Percentiles rank a stretch among this genome's conserved stretches.
phyloP scores from a whole-genome alignment of 768 basidiomycete species.

The Inosperma sp. region DNA sequence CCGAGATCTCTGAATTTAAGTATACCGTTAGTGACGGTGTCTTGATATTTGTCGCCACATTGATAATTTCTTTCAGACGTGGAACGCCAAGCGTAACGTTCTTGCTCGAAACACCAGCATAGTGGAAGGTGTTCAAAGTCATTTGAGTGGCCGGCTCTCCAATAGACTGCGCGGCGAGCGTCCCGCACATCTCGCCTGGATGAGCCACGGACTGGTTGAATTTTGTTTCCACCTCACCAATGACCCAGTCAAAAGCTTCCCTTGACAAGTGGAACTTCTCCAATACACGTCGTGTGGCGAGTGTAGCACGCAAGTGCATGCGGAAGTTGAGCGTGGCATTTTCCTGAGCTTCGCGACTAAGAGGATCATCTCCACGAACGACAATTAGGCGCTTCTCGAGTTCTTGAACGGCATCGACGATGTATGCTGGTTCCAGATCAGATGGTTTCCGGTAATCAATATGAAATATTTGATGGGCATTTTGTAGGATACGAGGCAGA shows the following conservation, averaged over 20 bases:
- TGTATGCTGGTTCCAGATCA: conserved; percentile 84
- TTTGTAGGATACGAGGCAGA: conserved; percentile 90
- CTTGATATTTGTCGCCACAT: conserved; percentile 97
- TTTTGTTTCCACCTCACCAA: conserved; percentile 92
- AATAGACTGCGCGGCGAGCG: conserved; percentile 95
- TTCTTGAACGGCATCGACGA: conserved; percentile 76
- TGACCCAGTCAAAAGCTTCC: conserved; percentile 96
- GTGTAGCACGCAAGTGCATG: conserved; percentile 87
- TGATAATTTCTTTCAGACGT: conserved; percentile 98
- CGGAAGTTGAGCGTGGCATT: conserved; percentile 93
- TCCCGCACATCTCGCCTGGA: conserved; percentile 99
- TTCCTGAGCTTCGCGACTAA: conserved; percentile 72
- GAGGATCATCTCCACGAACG: conserved; percentile 74
- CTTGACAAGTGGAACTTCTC: conserved; percentile 83
- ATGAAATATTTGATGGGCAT: conserved; percentile 94
- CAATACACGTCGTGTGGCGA: conserved; percentile 81
- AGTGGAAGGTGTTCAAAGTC: conserved; percentile 99
- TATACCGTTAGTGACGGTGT: conserved; percentile 94
- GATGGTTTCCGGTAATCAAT: conserved; percentile 91
- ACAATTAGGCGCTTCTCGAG: no score
- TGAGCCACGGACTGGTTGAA: conserved; percentile 91
- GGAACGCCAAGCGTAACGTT: conserved; percentile 99
- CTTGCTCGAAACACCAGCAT: conserved; percentile 98
- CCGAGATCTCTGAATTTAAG: conserved; percentile 65
- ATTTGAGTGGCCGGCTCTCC: conserved; percentile 99